Conservation (phyloP, 257 asterid species). For the Solanum okadae region DNA sequence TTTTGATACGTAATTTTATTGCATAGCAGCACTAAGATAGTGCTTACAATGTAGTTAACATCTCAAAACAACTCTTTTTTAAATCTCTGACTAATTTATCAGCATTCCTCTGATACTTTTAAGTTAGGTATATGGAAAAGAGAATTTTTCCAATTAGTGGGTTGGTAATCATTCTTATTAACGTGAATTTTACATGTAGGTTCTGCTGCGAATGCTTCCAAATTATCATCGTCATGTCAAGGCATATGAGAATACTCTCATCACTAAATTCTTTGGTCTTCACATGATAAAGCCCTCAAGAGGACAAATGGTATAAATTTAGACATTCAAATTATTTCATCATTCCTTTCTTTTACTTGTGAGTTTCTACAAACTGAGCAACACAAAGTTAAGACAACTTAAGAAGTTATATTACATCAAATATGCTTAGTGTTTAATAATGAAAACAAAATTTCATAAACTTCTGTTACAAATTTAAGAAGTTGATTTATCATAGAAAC, state of each 20-base stretch:
- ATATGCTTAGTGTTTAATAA: not conserved
- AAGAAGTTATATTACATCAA: not conserved
- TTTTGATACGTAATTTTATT: not conserved
- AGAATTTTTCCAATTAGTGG: not conserved
- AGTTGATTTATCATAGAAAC: not conserved
- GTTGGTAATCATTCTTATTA: not conserved
- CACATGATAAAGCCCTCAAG: conserved; percentile 89
- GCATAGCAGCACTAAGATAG: not conserved
- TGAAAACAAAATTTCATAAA: not conserved
- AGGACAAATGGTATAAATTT: conserved; percentile 72
- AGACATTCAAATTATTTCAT: not conserved
- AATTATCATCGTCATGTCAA: conserved; percentile 76
- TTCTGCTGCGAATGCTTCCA: conserved; percentile 87
- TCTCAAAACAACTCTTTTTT: not conserved
- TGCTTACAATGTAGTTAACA: not conserved
- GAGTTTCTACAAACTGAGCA: not conserved
- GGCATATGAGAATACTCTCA: conserved; percentile 72
- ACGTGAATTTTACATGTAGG: conserved; percentile 36
- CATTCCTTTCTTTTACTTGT: not conserved
- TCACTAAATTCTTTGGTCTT: conserved; percentile 93
- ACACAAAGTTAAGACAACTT: not conserved
- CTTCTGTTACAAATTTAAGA: not conserved
- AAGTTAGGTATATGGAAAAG: not conserved
- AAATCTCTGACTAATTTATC: not conserved
- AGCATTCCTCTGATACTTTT: not conserved